phyloP scores from a whole-genome alignment of 83 land plant genomes.

The Picea abies region DNA sequence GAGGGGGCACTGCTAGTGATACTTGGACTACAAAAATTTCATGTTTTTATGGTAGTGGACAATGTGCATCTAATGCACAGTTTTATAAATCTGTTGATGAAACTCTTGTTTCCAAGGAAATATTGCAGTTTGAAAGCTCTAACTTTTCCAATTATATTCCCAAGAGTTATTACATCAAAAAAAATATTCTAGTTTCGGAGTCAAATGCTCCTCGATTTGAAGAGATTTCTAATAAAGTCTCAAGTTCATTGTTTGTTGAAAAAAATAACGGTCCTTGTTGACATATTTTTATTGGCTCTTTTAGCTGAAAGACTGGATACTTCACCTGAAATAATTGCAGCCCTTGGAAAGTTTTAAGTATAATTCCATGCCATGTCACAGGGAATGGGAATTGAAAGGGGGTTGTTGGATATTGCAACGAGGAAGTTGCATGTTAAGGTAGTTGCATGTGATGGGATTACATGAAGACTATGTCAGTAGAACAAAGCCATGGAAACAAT shows the following conservation, averaged over 20 bases:
- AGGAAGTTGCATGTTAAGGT: no score
- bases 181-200: neutral
- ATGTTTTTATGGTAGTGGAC: neutral
- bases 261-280: constrained; percentile 66
- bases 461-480: no score
- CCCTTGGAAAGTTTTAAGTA: constrained; percentile 73
- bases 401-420: no score
- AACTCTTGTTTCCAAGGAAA: neutral
- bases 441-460: no score
- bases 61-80: neutral
- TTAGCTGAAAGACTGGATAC: constrained; percentile 38
- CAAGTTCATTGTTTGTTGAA: constrained; percentile 58
- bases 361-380: no score
- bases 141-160: constrained; percentile 18
- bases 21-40: neutral
- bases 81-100: neutral
- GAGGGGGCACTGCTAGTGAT: neutral
- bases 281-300: constrained; percentile 64
- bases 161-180: constrained; percentile 8
- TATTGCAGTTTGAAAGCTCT: neutral
- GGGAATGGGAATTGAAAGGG: no score
- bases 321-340: constrained; percentile 71
- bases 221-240: constrained; percentile 14
- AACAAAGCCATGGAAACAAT: no score
- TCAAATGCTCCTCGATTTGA: neutral